phyloP scores from a whole-genome alignment of 176 grass and related monocot species.

The Eleusine indica region DNA sequence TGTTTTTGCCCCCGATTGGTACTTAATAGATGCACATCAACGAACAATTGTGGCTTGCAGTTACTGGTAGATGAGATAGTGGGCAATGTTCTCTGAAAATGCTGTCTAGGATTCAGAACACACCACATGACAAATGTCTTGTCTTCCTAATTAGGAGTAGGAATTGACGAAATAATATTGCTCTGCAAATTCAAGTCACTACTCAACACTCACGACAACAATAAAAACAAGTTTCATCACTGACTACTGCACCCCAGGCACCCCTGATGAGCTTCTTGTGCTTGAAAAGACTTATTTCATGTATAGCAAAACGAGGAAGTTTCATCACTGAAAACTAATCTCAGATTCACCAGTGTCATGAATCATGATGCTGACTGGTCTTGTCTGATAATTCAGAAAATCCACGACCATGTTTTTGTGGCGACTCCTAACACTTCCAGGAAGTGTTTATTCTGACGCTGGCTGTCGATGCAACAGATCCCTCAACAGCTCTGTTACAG shows the following conservation, averaged over 20 bases:
- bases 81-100: too few species aligned
- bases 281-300: constrained; percentile 8
- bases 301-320: constrained; percentile 12
- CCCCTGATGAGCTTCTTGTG: neutral
- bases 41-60: constrained; percentile 24
- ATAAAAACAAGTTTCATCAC: too few species aligned
- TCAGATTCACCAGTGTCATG: constrained; percentile 37
- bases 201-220: too few species aligned
- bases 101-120: constrained; percentile 50
- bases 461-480: constrained; percentile 12
- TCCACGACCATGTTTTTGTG: constrained; percentile 45
- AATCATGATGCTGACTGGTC: constrained; percentile 28
- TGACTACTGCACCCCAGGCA: constrained; percentile 6
- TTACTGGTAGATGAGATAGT: constrained; percentile 10
- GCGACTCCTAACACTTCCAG: constrained; percentile 15
- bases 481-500: constrained; percentile 5
- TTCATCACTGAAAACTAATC: constrained; percentile 19
- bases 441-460: neutral
- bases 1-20: constrained; percentile 32
- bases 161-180: constrained; percentile 13
- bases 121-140: constrained; percentile 38
- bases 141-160: constrained; percentile 28
- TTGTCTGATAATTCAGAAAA: constrained; percentile 36
- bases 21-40: constrained; percentile 37
- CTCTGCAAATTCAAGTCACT: constrained; percentile 3